Evolutionary conservation across 139 green algal genomes (phyloP), one percentile per base, ranked within the genome.

Genomic region (Deuterostichococcus epilithicus): DNA sequence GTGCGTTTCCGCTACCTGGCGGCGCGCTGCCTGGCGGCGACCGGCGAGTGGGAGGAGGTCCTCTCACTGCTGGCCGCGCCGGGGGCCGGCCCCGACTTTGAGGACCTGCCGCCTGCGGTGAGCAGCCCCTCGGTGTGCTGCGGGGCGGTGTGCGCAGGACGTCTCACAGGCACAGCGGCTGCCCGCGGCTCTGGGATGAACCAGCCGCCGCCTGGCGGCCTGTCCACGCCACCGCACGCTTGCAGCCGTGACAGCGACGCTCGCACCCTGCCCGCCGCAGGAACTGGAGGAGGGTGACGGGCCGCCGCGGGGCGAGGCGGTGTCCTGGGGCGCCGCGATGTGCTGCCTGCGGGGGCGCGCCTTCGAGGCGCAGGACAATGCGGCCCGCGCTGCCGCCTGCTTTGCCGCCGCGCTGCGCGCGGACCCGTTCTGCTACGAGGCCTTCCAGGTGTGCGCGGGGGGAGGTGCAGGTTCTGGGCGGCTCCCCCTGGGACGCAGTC

Each of bases 401-500:
- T 90, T 84, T 78, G 58, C 75, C 10, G 78, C 68, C 28, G 92
- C 94, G 3, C 77, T 98, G 38, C 68, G 80, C 78, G 73, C 80
- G 26, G 95, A 99, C 82, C 87, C 95, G 1, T 97, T 94, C 79
- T 98, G 94, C 81, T 93, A 94, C 60, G 95, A 98, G 80, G 95
- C 95, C 10, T 95, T 97, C 74, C 86, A 92, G 67, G 76, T 75
- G n/a, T 8, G 28, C n/a, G 45, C 18, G 13, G 18, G 45, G 15
- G 13, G 13, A 26, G 13, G 45, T 60, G 15, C 18, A 26, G 45
- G 13, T 60, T 60, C 15, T 60, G 45, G 45, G 45, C 15, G n/a
- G n/a, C n/a, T n/a, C n/a, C n/a, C n/a, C n/a, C n/a, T n/a, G n/a
- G n/a, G n/a, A n/a, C n/a, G n/a, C n/a, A n/a, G n/a, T n/a, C n/a